These are phyloP conservation scores for Boletus insuetus DNA, from an alignment of 768 basidiomycete genomes.

Conservation along the genomic window DNA sequence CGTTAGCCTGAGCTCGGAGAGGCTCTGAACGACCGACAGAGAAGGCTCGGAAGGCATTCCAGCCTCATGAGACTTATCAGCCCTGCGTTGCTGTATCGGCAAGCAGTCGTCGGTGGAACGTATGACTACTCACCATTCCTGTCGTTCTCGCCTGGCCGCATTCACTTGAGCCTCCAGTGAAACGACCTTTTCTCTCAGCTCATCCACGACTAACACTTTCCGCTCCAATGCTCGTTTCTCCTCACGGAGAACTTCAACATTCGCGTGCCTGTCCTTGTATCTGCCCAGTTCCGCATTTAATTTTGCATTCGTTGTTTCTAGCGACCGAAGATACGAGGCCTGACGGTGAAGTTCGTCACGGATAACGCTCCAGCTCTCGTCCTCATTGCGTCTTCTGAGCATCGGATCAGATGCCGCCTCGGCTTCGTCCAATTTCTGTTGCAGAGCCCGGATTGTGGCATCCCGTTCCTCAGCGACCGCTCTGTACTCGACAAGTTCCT, in stretches of 20 bases:
- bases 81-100: constrained; percentile 30
- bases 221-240: constrained; percentile 66
- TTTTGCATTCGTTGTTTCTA: constrained; percentile 59
- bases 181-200: constrained; percentile 52
- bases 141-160: constrained; percentile 52
- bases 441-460: constrained; percentile 42
- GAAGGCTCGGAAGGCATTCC: constrained; percentile 45
- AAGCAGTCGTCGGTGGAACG: neutral
- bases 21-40: constrained; percentile 52
- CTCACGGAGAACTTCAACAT: constrained; percentile 68
- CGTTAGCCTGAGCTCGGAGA: constrained; percentile 57
- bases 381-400: constrained; percentile 34
- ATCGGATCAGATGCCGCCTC: constrained; percentile 33
- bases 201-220: constrained; percentile 49
- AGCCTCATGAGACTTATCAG: constrained; percentile 33
- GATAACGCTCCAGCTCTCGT: constrained; percentile 60
- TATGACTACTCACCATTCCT: constrained; percentile 48
- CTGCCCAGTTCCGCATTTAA: constrained; percentile 51
- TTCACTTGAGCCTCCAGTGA: constrained; percentile 65
- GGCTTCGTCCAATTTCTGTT: constrained; percentile 47
- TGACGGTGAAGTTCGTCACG: constrained; percentile 69
- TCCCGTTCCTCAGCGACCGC: constrained; percentile 41
- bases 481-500: constrained; percentile 45
- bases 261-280: constrained; percentile 54
- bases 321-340: constrained; percentile 52